Evolutionary conservation across 768 basidiomycete genomes (phyloP).

Genomic region (Suillus luteus): DNA sequence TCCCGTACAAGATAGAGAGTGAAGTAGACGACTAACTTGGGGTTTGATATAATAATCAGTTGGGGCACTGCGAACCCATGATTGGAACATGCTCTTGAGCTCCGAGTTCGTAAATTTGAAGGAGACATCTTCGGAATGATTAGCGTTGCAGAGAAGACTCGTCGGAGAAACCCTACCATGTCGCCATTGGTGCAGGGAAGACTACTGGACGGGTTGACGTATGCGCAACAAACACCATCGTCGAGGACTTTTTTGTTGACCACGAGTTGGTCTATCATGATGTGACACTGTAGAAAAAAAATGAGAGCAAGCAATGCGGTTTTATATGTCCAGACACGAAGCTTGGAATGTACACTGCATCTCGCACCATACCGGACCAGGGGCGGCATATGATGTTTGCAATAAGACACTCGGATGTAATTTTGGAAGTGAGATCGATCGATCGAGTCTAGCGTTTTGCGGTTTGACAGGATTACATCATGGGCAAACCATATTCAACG

Average conservation of each 20-base stretch:
- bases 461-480: no score
- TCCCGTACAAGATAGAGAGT: background rate
- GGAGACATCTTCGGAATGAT: background rate
- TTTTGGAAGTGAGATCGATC: no score
- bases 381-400: no score
- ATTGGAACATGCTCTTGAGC: background rate
- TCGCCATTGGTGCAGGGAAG: background rate
- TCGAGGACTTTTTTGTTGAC: background rate
- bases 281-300: background rate
- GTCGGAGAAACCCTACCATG: background rate
- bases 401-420: no score
- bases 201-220: background rate
- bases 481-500: no score
- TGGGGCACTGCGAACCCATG: background rate
- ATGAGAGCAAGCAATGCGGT: background rate
- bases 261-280: background rate
- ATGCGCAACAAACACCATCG: background rate
- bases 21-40: background rate
- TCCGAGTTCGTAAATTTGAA: background rate
- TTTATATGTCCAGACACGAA: background rate
- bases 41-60: background rate
- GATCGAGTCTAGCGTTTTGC: no score
- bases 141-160: background rate
- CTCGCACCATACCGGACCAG: background rate
- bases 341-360: background rate